A percentile compares a stretch with the other conserved stretches of the same genome.
These are phyloP conservation scores for Chalara sp. DNA, from an alignment of 2,329 filamentous ascomycete genomes.

Conservation along the genomic window DNA sequence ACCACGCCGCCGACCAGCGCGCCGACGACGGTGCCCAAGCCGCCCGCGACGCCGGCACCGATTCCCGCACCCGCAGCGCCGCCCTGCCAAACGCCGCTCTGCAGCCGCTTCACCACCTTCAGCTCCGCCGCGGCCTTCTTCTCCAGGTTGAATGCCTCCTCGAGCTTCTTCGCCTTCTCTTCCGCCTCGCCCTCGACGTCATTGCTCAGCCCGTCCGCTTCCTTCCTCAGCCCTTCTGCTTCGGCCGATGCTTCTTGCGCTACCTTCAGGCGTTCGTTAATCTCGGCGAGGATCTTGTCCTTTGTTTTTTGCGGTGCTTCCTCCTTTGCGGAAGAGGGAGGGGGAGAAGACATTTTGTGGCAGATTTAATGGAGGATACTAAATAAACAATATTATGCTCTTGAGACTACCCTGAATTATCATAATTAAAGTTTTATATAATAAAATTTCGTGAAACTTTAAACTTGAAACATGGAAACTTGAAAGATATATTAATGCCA, in stretches of 20 bases:
- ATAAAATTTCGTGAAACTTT: too few species aligned
- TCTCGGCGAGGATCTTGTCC: background rate
- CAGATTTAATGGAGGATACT: too few species aligned
- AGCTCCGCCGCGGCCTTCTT: conserved; percentile 45
- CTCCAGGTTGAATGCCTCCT: conserved; percentile 14
- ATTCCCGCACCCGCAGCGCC: conserved; percentile 15
- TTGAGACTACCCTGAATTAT: too few species aligned
- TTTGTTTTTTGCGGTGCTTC: background rate
- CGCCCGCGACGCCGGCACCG: conserved; percentile 17
- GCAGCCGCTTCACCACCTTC: conserved; percentile 50
- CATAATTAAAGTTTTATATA: too few species aligned
- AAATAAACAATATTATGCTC: too few species aligned
- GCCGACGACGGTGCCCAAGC: conserved; percentile 16
- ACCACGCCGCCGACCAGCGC: conserved; percentile 9
- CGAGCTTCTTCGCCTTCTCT: conserved; percentile 10
- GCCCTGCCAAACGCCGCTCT: conserved; percentile 22
- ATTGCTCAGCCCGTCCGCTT: conserved; percentile 3
- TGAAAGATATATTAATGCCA: too few species aligned
- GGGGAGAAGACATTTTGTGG: background rate
- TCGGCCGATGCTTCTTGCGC: conserved; percentile 1
- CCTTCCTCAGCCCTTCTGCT: background rate
- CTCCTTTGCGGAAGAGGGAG: background rate
- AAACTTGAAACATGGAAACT: too few species aligned
- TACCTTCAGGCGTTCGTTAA: background rate
- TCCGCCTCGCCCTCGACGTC: conserved; percentile 6